These are phyloP conservation scores for Cytospora chrysosperma DNA, from an alignment of 2,329 filamentous ascomycete species.

Conservation along the genomic window DNA sequence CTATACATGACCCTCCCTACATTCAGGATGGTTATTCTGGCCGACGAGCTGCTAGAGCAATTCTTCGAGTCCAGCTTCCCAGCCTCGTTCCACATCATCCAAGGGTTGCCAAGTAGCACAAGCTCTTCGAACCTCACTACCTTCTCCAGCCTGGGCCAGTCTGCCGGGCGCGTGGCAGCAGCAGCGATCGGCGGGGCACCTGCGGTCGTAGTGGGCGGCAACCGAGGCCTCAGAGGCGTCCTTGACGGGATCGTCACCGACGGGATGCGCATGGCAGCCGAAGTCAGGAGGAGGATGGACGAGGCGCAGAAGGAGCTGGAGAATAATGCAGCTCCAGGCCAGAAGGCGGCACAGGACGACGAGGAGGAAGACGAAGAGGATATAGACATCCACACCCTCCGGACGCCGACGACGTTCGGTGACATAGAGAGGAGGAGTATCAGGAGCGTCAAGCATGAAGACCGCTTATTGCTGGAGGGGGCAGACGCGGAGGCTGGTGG, in stretches of 20 bases:
- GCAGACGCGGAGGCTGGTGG: conserved; percentile 69
- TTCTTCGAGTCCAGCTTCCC: conserved; percentile 98
- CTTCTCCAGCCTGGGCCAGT: conserved; percentile 71
- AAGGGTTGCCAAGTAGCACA: conserved; percentile 48
- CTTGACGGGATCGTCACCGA: conserved; percentile 97
- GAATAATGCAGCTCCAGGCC: conserved; percentile 68
- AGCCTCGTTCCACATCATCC: conserved; percentile 84
- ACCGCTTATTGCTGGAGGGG: conserved; percentile 70
- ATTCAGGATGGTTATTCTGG: conserved; percentile 97
- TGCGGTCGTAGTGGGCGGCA: conserved; percentile 52
- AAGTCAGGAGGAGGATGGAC: conserved; percentile 90
- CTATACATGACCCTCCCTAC: conserved; percentile 95
- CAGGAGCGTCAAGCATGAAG: conserved; percentile 62
- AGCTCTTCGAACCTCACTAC: conserved; percentile 76
- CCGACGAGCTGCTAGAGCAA: conserved; percentile 90
- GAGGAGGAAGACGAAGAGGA: conserved; percentile 71
- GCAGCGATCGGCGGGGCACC: conserved; percentile 41
- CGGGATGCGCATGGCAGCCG: conserved; percentile 91
- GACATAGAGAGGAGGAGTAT: conserved; percentile 64
- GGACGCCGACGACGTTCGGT: conserved; percentile 45
- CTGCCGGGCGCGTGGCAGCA: conserved; percentile 43
- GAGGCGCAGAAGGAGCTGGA: conserved; percentile 92
- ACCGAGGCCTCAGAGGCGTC: conserved; percentile 82
- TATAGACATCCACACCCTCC: conserved; percentile 17
- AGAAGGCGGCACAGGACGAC: conserved; percentile 56